Evolutionary conservation across 192 early-diverging fungal genomes (phyloP).

Genomic region (Coemansia sp.): DNA sequence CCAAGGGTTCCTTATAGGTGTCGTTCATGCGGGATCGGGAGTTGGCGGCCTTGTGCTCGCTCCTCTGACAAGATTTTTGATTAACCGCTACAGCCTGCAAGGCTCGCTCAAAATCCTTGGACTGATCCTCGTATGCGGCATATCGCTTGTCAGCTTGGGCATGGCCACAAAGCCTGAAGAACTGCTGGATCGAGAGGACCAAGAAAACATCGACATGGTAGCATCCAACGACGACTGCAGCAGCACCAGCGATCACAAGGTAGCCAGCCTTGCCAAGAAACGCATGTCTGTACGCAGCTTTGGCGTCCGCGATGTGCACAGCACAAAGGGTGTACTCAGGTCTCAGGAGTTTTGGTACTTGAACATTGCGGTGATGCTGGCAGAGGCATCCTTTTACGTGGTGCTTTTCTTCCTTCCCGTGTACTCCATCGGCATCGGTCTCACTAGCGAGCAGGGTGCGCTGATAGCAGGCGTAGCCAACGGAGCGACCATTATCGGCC

Average conservation of each 20-base stretch:
- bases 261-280: slow-evolving; percentile 46
- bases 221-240: slow-evolving; percentile 19
- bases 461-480: slow-evolving; percentile 66
- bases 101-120: slow-evolving; percentile 50
- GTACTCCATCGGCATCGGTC: slow-evolving; percentile 60
- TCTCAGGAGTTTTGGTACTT: slow-evolving; percentile 56
- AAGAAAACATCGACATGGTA: slow-evolving; percentile 41
- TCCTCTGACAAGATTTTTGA: slow-evolving; percentile 47
- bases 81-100: slow-evolving; percentile 39
- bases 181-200: slow-evolving; percentile 46
- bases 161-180: slow-evolving; percentile 55
- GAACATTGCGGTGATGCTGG: slow-evolving; percentile 55
- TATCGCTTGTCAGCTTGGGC: slow-evolving; percentile 46
- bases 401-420: slow-evolving; percentile 52
- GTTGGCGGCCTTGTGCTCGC: slow-evolving; percentile 51
- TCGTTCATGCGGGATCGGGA: slow-evolving; percentile 53
- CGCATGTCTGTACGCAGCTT: slow-evolving; percentile 56
- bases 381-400: slow-evolving; percentile 53
- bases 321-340: slow-evolving; percentile 42
- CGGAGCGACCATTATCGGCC: slow-evolving; percentile 63
- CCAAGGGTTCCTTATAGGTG: slow-evolving; percentile 51
- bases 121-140: slow-evolving; percentile 27
- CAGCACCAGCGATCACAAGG: slow-evolving; percentile 41
- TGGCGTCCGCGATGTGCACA: slow-evolving; percentile 54
- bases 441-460: slow-evolving; percentile 60